Evolutionary conservation across 768 basidiomycete genomes (phyloP).

Genomic region (Tulasnella sp.): DNA sequence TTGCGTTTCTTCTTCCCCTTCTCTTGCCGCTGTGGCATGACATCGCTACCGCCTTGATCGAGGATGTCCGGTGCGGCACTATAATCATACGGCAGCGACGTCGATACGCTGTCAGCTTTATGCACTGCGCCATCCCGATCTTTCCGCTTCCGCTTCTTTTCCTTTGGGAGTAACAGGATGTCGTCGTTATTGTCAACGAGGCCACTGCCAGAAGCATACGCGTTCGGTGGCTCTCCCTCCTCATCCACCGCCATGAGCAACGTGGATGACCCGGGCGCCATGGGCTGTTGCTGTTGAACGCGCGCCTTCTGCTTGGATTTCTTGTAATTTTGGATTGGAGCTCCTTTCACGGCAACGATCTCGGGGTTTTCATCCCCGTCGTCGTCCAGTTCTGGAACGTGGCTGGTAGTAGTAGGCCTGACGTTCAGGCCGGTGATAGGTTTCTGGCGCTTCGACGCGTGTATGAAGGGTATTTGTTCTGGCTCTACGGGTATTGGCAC

Average conservation of each 20-base stretch:
- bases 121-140: conserved; percentile 26
- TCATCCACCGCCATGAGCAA: not conserved
- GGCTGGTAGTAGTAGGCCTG: conserved; percentile 13
- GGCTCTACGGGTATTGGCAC: conserved; percentile 23
- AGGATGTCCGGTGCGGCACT: conserved; percentile 56
- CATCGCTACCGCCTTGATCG: conserved; percentile 55
- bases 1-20: conserved; percentile 32
- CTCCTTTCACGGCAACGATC: conserved; percentile 46
- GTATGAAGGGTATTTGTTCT: conserved; percentile 70
- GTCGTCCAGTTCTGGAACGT: conserved; percentile 19
- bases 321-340: conserved; percentile 38
- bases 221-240: conserved; percentile 6
- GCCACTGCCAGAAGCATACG: conserved; percentile 18
- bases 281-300: conserved; percentile 20
- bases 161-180: conserved; percentile 7
- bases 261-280: conserved; percentile 13
- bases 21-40: conserved; percentile 33
- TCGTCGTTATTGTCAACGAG: conserved; percentile 19
- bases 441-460: conserved; percentile 44
- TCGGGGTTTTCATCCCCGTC: conserved; percentile 69
- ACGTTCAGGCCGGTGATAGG: conserved; percentile 15
- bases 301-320: not conserved
- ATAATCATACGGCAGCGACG: conserved; percentile 60
- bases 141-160: conserved; percentile 21
- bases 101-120: conserved; percentile 21